Percentiles rank a stretch among this genome's conserved stretches.
These are phyloP conservation scores for Phoma sp. DNA, from an alignment of 2,329 filamentous ascomycete species.

Conservation along the genomic window DNA sequence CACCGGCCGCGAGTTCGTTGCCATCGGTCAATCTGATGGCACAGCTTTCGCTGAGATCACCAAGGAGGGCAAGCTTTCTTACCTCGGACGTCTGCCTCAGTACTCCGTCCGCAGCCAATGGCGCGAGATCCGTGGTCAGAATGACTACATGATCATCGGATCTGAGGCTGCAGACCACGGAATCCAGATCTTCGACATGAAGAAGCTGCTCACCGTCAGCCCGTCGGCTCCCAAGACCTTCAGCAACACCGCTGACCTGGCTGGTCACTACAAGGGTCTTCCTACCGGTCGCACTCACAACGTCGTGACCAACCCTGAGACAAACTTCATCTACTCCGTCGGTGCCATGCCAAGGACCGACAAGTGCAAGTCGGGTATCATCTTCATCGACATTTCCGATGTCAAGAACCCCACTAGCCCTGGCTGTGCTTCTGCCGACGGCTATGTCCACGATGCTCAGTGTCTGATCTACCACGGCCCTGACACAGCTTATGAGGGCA, in stretches of 20 bases:
- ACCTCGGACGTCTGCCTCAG: constrained; percentile 63
- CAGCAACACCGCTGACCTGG: constrained; percentile 42
- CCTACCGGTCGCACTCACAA: constrained; percentile 49
- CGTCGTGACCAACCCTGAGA: constrained; percentile 48
- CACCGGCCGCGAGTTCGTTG: constrained; percentile 62
- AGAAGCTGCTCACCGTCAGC: constrained; percentile 50
- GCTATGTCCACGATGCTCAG: constrained; percentile 69
- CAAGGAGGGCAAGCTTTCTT: constrained; percentile 58
- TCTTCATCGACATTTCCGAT: constrained; percentile 66
- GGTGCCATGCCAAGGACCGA: constrained; percentile 43
- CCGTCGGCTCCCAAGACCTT: constrained; percentile 46
- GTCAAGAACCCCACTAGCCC: constrained; percentile 61
- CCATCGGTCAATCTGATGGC: constrained; percentile 63
- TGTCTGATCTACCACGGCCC: constrained; percentile 65
- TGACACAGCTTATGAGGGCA: constrained; percentile 56
- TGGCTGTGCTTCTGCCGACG: constrained; percentile 63
- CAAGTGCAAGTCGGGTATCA: constrained; percentile 61
- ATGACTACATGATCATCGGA: constrained; percentile 55
- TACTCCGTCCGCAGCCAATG: constrained; percentile 56
- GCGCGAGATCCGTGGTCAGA: constrained; percentile 60
- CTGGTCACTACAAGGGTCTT: constrained; percentile 46
- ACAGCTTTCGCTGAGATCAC: constrained; percentile 63
- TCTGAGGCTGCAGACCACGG: constrained; percentile 56
- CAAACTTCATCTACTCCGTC: constrained; percentile 50
- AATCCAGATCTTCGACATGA: constrained; percentile 70